Base-by-base conservation (phyloP, 176 grass and related monocot species). In the Metroxylon sagu region DNA sequence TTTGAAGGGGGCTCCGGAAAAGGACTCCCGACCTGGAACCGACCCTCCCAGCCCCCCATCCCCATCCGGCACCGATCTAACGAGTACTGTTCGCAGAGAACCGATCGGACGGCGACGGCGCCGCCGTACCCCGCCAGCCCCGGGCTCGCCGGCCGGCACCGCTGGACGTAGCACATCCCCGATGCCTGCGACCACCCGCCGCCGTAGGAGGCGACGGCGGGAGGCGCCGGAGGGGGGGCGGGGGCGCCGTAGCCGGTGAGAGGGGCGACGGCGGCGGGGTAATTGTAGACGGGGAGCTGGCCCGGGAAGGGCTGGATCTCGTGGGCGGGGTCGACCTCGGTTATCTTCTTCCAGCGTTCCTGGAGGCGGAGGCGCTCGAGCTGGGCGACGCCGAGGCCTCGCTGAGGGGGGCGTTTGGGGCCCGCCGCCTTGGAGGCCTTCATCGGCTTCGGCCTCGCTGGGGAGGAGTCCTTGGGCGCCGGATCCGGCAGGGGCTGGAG, bases 221-320 rank as follows among this genome's bases (percentile, higher is more conserved):
- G 52, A 4, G 23, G 15, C 3, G 64, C 8, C 5, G 63, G 51
- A 15, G 43, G 49, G 10, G 71, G n/a, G 31, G 76, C 14, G 10
- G 73, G 35, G n/a, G 85, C 53, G 72, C 61, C 62, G 71, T 76
- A 79, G 12, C 65, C 29, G 19, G 64, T 74, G 28, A 77, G 77
- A 26, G 56, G 50, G 14, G 73, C 4, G 18, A 56, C 16, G 4
- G 31, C 26, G 21, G 51, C 6, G 14, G 75, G 51, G 48, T 55
- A 43, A 14, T 43, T 6, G 35, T 43, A 43, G 35, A 43, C 35
- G 8, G 35, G 59, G 16, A 16, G 61, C 19, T 48, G 69, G 21
- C 59, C 72, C 61, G 74, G 15, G 25, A 66, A 4, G 5, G 71
- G 3, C 64, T 64, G 19, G 30, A 29, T 19, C 57, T 52, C 18